Conservation (phyloP, 148 eudicot species). For the Tetragonia tetragonoides region DNA sequence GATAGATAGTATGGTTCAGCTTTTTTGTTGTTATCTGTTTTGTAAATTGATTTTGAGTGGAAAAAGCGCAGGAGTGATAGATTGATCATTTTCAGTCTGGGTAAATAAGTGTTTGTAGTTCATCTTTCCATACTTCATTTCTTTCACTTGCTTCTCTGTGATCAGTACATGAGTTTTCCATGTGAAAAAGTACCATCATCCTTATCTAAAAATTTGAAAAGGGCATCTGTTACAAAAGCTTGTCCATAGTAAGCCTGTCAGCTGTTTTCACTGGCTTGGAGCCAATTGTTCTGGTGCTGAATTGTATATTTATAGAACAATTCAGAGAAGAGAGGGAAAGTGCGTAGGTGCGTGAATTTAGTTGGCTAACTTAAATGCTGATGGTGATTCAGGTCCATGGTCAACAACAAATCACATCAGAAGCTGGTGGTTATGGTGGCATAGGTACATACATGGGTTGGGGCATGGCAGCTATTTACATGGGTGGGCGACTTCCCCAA, state of each 20-base stretch:
- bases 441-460: constrained; percentile 66
- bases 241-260: too few relatives aligned
- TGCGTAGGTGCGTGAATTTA: background rate
- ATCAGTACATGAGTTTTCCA: background rate
- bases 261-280: too few relatives aligned
- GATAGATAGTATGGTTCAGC: background rate
- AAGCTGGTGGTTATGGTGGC: constrained; percentile 25
- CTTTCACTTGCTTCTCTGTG: background rate
- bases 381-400: constrained; percentile 39
- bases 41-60: background rate
- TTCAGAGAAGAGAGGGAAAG: too few relatives aligned
- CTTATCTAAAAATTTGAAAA: too few relatives aligned
- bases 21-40: background rate
- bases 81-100: background rate
- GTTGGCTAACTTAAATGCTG: constrained; percentile 10
- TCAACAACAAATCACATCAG: constrained; percentile 18
- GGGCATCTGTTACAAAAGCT: too few relatives aligned
- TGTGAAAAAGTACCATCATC: background rate
- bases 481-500: constrained; percentile 89
- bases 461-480: constrained; percentile 79
- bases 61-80: background rate
- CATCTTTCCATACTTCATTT: background rate
- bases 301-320: too few relatives aligned
- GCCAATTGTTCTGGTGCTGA: too few relatives aligned
- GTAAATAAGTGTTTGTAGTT: background rate